These are phyloP conservation scores for Globisporangium perplexum DNA, from an alignment of 352 stramenopile genomes.

Conservation along the genomic window DNA sequence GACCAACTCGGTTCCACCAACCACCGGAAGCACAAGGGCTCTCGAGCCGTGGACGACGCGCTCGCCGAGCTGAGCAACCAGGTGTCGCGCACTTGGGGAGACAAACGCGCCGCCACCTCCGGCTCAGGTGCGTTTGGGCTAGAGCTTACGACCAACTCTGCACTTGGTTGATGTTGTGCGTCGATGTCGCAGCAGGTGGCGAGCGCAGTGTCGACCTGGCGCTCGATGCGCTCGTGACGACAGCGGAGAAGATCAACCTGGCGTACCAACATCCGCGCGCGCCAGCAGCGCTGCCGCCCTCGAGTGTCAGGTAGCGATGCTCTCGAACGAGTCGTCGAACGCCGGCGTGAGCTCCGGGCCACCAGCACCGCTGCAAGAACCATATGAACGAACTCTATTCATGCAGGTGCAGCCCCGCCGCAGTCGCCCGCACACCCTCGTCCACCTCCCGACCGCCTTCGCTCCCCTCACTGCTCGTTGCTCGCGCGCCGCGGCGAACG, in stretches of 20 bases:
- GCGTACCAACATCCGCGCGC: conserved; percentile 26
- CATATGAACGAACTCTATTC: neutral
- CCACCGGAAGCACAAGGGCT: conserved; percentile 20
- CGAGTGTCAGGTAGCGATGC: neutral
- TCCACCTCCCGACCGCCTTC: neutral
- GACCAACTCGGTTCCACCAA: conserved; percentile 10
- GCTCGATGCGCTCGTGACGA: conserved; percentile 55
- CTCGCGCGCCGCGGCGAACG: neutral
- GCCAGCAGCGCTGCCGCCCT: neutral
- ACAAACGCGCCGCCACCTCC: conserved; percentile 11
- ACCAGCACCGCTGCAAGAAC: neutral
- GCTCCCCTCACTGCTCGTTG: neutral
- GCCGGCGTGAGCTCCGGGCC: neutral
- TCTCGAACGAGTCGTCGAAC: neutral
- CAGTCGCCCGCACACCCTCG: too few relatives aligned
- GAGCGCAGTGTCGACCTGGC: conserved; percentile 44
- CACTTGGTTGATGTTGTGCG: neutral
- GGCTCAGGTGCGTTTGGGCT: neutral
- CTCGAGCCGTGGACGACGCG: conserved; percentile 50
- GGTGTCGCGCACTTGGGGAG: conserved; percentile 29
- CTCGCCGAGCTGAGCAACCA: conserved; percentile 54
- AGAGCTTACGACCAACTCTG: neutral
- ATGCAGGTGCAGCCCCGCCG: too few relatives aligned
- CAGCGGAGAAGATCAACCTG: conserved; percentile 50
- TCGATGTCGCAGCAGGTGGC: conserved; percentile 1